A percentile compares a stretch with the other conserved stretches of the same genome.
Evolutionary conservation across 768 basidiomycete species (phyloP).

Genomic region (Filobasidium wieringae): DNA sequence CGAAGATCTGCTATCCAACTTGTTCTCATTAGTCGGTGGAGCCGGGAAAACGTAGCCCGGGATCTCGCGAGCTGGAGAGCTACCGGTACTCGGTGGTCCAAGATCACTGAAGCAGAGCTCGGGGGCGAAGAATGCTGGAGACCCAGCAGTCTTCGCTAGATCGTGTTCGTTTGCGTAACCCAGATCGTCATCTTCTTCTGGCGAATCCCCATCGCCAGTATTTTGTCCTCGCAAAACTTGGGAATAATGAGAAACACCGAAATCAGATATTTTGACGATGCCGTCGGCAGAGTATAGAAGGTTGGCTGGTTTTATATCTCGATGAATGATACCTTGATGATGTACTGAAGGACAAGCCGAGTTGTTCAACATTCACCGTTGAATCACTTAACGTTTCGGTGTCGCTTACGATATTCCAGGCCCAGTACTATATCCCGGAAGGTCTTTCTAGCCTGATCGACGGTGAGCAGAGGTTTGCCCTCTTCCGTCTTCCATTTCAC

Average conservation of each 20-base stretch:
- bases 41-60: constrained; percentile 24
- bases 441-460: constrained; percentile 72
- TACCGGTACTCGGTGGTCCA: constrained; percentile 19
- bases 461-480: constrained; percentile 61
- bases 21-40: constrained; percentile 17
- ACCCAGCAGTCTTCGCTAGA: constrained; percentile 80
- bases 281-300: constrained; percentile 78
- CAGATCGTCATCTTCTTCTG: constrained; percentile 43
- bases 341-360: constrained; percentile 54
- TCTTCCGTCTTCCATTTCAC: constrained; percentile 68
- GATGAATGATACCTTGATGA: constrained; percentile 94
- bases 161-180: constrained; percentile 72
- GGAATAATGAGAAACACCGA: constrained; percentile 93
- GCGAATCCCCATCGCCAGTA: constrained; percentile 41
- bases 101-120: constrained; percentile 68
- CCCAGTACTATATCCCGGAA: constrained; percentile 88
- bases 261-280: constrained; percentile 93
- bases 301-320: constrained; percentile 98
- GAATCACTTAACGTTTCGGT: neutral
- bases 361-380: neutral
- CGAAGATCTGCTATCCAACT: constrained; percentile 14
- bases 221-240: constrained; percentile 69
- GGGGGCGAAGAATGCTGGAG: constrained; percentile 90
- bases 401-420: constrained; percentile 75
- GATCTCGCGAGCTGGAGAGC: constrained; percentile 19